Percentiles rank a stretch among this genome's conserved stretches.
Evolutionary conservation across 2,329 filamentous ascomycete genomes (phyloP).

Genomic region (Fusarium denticulatum): DNA sequence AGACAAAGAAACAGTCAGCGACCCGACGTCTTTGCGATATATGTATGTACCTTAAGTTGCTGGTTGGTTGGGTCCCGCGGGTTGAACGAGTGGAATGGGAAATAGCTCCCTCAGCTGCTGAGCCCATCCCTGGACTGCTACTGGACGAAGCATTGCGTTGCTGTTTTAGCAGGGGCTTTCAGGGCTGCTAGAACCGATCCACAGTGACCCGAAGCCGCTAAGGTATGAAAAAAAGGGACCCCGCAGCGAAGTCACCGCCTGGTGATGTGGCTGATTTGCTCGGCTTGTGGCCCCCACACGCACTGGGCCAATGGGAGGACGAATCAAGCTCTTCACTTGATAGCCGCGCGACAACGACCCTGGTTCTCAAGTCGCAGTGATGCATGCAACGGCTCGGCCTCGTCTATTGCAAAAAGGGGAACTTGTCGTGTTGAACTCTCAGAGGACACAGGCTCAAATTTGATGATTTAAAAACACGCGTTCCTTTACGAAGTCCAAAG

Average conservation of each 20-base stretch:
- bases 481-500: constrained; percentile 4
- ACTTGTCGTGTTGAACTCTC: constrained; percentile 22
- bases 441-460: constrained; percentile 17
- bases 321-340: constrained; percentile 12
- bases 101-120: constrained; percentile 32
- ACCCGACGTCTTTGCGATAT: constrained; percentile 35
- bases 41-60: constrained; percentile 41
- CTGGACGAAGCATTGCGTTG: constrained; percentile 14
- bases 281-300: constrained; percentile 27
- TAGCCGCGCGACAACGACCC: constrained; percentile 45
- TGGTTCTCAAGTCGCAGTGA: constrained; percentile 8
- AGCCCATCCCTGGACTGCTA: constrained; percentile 8
- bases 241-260: constrained; percentile 40
- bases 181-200: constrained; percentile 38
- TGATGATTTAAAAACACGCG: constrained; percentile 18
- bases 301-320: constrained; percentile 25
- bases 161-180: constrained; percentile 27
- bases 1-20: constrained; percentile 34
- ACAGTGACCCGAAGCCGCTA: constrained; percentile 40
- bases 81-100: constrained; percentile 29
- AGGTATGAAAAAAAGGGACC: constrained; percentile 22
- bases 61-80: constrained; percentile 33
- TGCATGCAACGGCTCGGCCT: constrained; percentile 23
- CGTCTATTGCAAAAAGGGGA: constrained; percentile 26
- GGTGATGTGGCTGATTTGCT: constrained; percentile 43